Base-by-base conservation (phyloP, 1,284 basidiomycete genomes). In the Tranzscheliella williamsii region DNA sequence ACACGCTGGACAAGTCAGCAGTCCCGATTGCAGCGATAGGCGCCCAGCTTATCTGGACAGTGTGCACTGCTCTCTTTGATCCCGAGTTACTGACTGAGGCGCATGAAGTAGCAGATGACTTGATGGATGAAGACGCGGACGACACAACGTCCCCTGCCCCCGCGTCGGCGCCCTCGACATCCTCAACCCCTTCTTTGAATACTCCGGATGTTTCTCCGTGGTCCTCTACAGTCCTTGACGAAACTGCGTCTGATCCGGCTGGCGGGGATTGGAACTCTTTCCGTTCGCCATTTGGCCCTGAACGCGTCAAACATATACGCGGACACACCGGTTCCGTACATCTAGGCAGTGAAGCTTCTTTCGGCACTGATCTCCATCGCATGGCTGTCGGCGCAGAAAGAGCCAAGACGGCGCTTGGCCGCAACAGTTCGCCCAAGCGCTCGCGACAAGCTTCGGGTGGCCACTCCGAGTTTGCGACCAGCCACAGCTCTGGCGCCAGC, bases 11-110 rank as follows among this genome's bases (percentile, higher is more conserved):
- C 34, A 60, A 56, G 40, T 75, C 72, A 1, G 69, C 64, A 11
- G 50, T 73, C 21, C 60, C 71, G 11, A 63, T 76, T 12, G 66
- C 70, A 6, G 57, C 43, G 4, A 65, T 76, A 16, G 71, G 71
- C 15, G 73, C 70, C 2, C 73, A 76, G 54, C 55, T 73, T n/a
- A 49, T 75, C 37, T 75, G 73, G 71, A 52, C 53, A 8, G 63
- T 68, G 1, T 70, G 67, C 33, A 55, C 71, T 13, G 67, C 58
- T 30, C 62, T 61, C 33, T 61, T 56, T 33, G 67, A 50, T 23
- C 68, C 58, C 18, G 63, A 48, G 18, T 49, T 60, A 7, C 29
- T 63, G 15, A 26, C 38, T 38, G 46, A 52, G 32, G 53, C 55
- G 8, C 51, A 61, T 42, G 31, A 20, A 8, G 36, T 12, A 13